Evolutionary conservation across 257 asterid genomes (phyloP).

Genomic region (Nicotiana tabacum): DNA sequence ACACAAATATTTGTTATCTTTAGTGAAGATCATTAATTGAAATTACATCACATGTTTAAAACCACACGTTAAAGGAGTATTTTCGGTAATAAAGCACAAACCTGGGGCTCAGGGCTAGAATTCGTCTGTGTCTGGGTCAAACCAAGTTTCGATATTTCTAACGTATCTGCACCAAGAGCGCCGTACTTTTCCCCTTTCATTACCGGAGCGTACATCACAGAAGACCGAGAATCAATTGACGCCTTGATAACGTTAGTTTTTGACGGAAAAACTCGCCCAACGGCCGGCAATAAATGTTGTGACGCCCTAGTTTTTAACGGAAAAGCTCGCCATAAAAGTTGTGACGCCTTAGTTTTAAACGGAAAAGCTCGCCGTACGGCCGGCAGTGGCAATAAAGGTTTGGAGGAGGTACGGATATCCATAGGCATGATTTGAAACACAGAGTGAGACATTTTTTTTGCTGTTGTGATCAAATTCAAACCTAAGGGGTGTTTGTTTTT

Average conservation of each 20-base stretch:
- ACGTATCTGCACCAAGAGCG: constrained; percentile 61
- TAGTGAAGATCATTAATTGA: too few relatives aligned
- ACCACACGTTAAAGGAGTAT: too few relatives aligned
- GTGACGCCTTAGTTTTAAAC: too few relatives aligned
- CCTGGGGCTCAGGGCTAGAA: constrained; percentile 54
- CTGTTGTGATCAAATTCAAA: too few relatives aligned
- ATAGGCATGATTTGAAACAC: constrained; percentile 59
- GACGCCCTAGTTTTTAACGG: too few relatives aligned
- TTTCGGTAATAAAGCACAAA: constrained; percentile 3
- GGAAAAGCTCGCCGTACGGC: background rate
- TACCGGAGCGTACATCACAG: constrained; percentile 37
- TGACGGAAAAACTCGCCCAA: constrained; percentile 21
- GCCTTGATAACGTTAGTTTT: constrained; percentile 32
- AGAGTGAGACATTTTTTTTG: constrained; percentile 45
- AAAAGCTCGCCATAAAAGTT: background rate
- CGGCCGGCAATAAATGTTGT: background rate
- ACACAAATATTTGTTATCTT: too few relatives aligned
- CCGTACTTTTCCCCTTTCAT: constrained; percentile 72
- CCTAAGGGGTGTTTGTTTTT: too few relatives aligned
- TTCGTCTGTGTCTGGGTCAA: constrained; percentile 45
- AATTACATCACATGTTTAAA: too few relatives aligned
- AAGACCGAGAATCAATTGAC: constrained; percentile 30
- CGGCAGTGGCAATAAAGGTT: constrained; percentile 36
- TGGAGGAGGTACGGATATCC: constrained; percentile 33
- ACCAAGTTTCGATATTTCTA: constrained; percentile 73